A percentile compares a stretch with the other conserved stretches of the same genome.
phyloP scores from a whole-genome alignment of 306 rosid genomes.

The Hippophae tibetana region DNA sequence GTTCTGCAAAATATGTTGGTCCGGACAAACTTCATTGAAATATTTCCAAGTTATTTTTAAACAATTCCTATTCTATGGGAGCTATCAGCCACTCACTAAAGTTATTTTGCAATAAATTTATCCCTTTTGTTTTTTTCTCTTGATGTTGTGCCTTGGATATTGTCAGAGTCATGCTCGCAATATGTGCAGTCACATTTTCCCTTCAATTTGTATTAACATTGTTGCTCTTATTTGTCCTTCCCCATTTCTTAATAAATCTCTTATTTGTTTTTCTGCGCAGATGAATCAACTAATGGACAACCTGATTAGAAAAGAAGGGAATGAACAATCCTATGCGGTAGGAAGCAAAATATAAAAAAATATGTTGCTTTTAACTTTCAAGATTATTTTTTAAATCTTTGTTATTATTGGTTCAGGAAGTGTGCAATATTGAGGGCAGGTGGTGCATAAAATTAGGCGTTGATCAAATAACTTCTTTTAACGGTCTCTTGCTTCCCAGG shows the following conservation, averaged over 20 bases:
- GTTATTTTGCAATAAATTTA: background rate
- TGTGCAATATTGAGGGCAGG: constrained; percentile 73
- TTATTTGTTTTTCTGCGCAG: constrained; percentile 34
- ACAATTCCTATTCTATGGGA: too few relatives aligned
- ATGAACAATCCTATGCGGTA: constrained; percentile 55
- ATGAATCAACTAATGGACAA: constrained; percentile 62
- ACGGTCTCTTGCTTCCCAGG: constrained; percentile 84
- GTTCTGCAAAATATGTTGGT: background rate
- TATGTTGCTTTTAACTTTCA: constrained; percentile 9
- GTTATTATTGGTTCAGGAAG: constrained; percentile 53
- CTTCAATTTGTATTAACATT: background rate
- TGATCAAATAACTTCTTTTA: constrained; percentile 42
- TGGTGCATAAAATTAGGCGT: constrained; percentile 70
- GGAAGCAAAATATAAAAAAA: constrained; percentile 25
- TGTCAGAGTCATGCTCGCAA: too few relatives aligned
- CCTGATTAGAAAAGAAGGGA: constrained; percentile 49
- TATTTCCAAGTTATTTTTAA: too few relatives aligned
- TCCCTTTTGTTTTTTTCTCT: too few relatives aligned
- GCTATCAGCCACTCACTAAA: too few relatives aligned
- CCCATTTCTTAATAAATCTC: background rate
- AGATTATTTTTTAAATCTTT: constrained; percentile 21
- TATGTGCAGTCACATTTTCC: background rate
- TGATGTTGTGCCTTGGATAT: too few relatives aligned
- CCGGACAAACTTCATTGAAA: too few relatives aligned
- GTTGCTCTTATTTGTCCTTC: background rate